These are phyloP conservation scores for Nepenthes mirabilis DNA, from an alignment of 148 eudicot species.

Conservation along the genomic window DNA sequence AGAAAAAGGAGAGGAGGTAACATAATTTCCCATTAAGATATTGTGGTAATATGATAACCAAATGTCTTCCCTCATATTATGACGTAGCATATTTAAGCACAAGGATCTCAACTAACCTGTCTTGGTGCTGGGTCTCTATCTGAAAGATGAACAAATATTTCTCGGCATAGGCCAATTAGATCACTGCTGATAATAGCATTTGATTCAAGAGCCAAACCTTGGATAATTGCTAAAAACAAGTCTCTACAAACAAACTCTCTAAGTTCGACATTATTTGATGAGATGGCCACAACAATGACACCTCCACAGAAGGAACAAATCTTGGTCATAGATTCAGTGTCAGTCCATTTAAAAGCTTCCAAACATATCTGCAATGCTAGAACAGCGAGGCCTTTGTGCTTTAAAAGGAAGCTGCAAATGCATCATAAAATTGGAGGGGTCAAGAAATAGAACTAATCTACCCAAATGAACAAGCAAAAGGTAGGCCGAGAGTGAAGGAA, in stretches of 20 bases:
- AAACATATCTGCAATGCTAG: constrained; percentile 69
- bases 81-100: background rate
- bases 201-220: constrained; percentile 80
- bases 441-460: background rate
- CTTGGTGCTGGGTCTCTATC: constrained; percentile 77
- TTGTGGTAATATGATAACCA: background rate
- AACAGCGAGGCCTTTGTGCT: constrained; percentile 54
- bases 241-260: constrained; percentile 73
- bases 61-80: background rate
- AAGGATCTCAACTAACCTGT: constrained; percentile 43
- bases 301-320: constrained; percentile 55
- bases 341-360: constrained; percentile 85
- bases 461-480: background rate
- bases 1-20: background rate
- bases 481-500: constrained; percentile 9
- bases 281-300: constrained; percentile 53
- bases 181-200: constrained; percentile 65
- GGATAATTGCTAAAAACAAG: constrained; percentile 73
- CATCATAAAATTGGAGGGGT: constrained; percentile 1
- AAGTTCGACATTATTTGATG: constrained; percentile 54
- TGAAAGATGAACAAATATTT: constrained; percentile 60
- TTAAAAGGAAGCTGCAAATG: constrained; percentile 56
- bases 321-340: constrained; percentile 71
- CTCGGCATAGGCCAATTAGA: constrained; percentile 76
- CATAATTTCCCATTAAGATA: background rate